Base-by-base conservation (phyloP, 257 asterid species). In the Solanum tarijense region DNA sequence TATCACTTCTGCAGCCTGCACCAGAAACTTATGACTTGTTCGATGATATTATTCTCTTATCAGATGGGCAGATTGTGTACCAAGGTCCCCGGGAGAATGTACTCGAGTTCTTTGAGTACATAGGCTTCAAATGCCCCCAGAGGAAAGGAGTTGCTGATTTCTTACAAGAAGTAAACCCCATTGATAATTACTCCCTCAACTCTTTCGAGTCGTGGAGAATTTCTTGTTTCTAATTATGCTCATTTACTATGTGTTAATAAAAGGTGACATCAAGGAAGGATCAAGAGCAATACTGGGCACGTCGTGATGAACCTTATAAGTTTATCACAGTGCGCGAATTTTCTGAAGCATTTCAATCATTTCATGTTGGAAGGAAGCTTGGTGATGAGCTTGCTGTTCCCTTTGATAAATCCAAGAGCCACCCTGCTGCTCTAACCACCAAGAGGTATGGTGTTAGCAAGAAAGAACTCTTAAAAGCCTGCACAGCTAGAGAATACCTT, bases 91-190 rank as follows among this genome's bases (percentile, higher is more conserved):
- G 96, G 3, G 98, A 94, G 48, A 85, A 91, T 36, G 98, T 94
- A 8, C 86, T 94, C 9, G 98, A 96, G 52, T 96, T 94, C 91
- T 96, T 96, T 12, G 94, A 95, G 85, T 48, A 18, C 71, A 91
- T 94, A 96, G 98, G 98, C 3, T 96, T 96, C 93, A 91, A 84
- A 90, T 96, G 99, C 38, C 99, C 99, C 1, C 93, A 92, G 87
- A 93, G 99, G 89, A 96, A 96, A 94, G 99, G 98, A 84, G 95
- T 93, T 21, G 98, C 99, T 71, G 99, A 96, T 86, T 96, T 95
- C 88, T 88, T 96, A 83, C 99, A 95, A 93, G 99, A 96, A 92
- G 99, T 96, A 92, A 90, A 46, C 72, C 34, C 84, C 75, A 36
- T 66, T 27, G 29, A 20, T 9, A 20, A 36, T 7, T 34, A 66